Evolutionary conservation across 73 alveolate species (phyloP).

Genomic region (Loxodes magnus): DNA sequence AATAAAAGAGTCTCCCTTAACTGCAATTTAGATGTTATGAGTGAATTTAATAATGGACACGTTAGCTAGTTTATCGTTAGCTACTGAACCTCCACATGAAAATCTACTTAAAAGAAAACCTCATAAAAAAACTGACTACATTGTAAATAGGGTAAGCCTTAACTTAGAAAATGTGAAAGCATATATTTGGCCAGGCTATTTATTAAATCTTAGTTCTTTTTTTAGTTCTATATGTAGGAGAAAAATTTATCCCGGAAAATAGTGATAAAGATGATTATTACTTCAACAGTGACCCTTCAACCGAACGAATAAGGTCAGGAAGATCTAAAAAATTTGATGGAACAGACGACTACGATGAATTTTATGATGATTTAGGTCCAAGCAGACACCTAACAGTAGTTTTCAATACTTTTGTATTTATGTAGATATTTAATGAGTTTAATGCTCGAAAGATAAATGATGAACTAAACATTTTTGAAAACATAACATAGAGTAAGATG

Average conservation of each 20-base stretch:
- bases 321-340: conserved; percentile 14
- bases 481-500: conserved; percentile 33
- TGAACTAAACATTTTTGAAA: conserved; percentile 44
- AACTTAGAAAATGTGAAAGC: conserved; percentile 86
- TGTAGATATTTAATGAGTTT: conserved; percentile 52
- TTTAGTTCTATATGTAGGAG: conserved; percentile 49
- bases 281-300: conserved; percentile 2
- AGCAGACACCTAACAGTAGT: conserved; percentile 51
- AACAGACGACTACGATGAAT: conserved; percentile 16
- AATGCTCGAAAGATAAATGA: conserved; percentile 53
- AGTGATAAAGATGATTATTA: conserved; percentile 27
- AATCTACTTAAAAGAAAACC: conserved; percentile 69
- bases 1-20: conserved; percentile 69
- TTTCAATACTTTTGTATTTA: conserved; percentile 45
- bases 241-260: conserved; percentile 63
- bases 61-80: conserved; percentile 84
- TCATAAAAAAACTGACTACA: conserved; percentile 71
- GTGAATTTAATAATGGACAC: conserved; percentile 93
- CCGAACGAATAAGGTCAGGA: background rate
- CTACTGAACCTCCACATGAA: conserved; percentile 89
- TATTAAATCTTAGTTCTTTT: conserved; percentile 57
- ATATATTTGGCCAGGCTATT: conserved; percentile 65
- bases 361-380: conserved; percentile 31
- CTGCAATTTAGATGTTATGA: conserved; percentile 71
- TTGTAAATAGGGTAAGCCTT: no score